Evolutionary conservation across 805 yeast species (phyloP).

Genomic region (Clavispora asparagi): DNA sequence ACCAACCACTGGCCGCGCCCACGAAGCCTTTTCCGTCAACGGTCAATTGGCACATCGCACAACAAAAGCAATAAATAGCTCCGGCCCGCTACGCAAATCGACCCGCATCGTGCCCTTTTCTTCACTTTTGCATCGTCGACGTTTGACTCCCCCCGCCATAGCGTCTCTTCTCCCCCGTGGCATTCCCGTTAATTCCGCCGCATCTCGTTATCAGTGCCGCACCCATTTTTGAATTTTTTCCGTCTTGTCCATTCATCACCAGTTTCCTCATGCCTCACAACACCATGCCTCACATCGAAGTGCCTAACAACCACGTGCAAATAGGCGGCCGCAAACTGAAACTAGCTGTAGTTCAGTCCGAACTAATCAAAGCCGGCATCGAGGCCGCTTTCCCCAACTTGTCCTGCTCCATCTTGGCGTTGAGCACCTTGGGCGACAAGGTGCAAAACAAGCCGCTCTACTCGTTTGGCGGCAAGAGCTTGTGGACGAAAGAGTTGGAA

Average conservation of each 20-base stretch:
- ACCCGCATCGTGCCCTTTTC: too few species aligned
- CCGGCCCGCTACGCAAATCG: background rate
- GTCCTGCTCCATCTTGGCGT: conserved; percentile 70
- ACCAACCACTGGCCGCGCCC: background rate
- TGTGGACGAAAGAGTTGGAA: conserved; percentile 96
- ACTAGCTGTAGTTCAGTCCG: conserved; percentile 83
- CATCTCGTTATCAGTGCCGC: conserved; percentile 1
- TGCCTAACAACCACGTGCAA: conserved; percentile 29
- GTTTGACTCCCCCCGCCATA: background rate
- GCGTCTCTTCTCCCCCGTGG: too few species aligned
- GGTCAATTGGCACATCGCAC: background rate
- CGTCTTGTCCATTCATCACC: background rate
- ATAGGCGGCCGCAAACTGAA: conserved; percentile 90
- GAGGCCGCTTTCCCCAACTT: conserved; percentile 56
- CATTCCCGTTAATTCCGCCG: background rate
- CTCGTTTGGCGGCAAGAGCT: conserved; percentile 91
- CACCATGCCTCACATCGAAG: conserved; percentile 18
- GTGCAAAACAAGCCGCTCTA: conserved; percentile 81
- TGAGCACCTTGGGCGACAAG: conserved; percentile 87
- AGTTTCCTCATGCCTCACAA: conserved; percentile 14
- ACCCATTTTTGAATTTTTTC: conserved; percentile 1
- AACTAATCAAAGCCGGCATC: conserved; percentile 61
- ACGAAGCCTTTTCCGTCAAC: background rate
- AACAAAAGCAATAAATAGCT: background rate
- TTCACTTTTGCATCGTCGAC: background rate